These are phyloP conservation scores for Penicillium simplicissimum DNA, from an alignment of 495 filamentous ascomycete genomes.

Conservation along the genomic window DNA sequence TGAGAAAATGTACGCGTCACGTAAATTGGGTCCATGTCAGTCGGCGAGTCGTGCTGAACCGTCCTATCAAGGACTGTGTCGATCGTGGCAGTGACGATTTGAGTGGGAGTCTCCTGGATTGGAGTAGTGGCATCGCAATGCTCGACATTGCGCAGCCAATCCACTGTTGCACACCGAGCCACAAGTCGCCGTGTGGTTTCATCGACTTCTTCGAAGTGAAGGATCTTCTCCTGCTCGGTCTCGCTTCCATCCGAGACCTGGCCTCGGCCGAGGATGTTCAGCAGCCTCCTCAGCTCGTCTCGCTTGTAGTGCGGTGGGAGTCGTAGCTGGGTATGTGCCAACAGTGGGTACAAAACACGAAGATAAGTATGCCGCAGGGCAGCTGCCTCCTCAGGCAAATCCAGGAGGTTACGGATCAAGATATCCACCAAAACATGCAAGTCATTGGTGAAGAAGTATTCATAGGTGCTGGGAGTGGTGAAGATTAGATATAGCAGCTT, in stretches of 20 bases:
- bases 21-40: slow-evolving; percentile 34
- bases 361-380: slow-evolving; percentile 94
- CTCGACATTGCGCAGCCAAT: slow-evolving; percentile 66
- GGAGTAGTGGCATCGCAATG: slow-evolving; percentile 7
- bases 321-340: slow-evolving; percentile 87
- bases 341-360: slow-evolving; percentile 87
- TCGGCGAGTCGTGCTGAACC: slow-evolving; percentile 20
- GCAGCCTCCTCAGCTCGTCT: slow-evolving; percentile 74
- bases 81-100: slow-evolving; percentile 21
- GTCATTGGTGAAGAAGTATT: slow-evolving; percentile 99
- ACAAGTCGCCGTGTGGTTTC: slow-evolving; percentile 86
- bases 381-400: slow-evolving; percentile 78
- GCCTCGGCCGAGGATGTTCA: slow-evolving; percentile 61
- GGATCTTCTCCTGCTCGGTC: slow-evolving; percentile 48
- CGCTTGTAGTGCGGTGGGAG: slow-evolving; percentile 87
- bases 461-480: slow-evolving; percentile 84
- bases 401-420: slow-evolving; percentile 91
- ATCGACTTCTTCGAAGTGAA: slow-evolving; percentile 88
- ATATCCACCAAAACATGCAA: slow-evolving; percentile 93
- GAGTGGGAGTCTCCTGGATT: slow-evolving; percentile 14
- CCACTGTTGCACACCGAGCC: slow-evolving; percentile 75
- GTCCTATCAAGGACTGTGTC: slow-evolving; percentile 27
- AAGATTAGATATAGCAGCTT: slow-evolving; percentile 95
- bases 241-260: slow-evolving; percentile 39
- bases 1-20: slow-evolving; percentile 38